A percentile compares a stretch with the other conserved stretches of the same genome.
Evolutionary conservation across 805 yeast species (phyloP).

Genomic region (Starmerella vaccinii): DNA sequence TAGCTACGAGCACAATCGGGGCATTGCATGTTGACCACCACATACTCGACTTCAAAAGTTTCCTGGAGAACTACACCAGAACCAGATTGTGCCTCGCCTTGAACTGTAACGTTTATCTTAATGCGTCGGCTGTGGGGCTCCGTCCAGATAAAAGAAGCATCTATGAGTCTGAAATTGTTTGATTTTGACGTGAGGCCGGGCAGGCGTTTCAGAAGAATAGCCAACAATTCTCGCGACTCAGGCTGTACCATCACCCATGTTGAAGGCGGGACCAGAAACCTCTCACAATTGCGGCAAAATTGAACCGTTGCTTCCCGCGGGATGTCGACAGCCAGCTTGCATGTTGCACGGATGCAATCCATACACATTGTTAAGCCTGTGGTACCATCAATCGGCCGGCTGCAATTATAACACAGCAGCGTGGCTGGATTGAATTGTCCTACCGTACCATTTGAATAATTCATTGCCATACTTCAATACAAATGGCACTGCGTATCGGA

Average conservation of each 20-base stretch:
- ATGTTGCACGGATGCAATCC: constrained; percentile 89
- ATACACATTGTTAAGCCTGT: constrained; percentile 86
- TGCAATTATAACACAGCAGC: constrained; percentile 95
- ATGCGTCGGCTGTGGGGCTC: constrained; percentile 96
- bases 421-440: constrained; percentile 47
- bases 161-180: constrained; percentile 74
- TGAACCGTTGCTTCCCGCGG: constrained; percentile 81
- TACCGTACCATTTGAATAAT: constrained; percentile 1
- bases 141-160: constrained; percentile 92
- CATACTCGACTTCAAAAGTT: constrained; percentile 82
- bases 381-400: constrained; percentile 95
- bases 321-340: constrained; percentile 86
- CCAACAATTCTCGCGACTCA: constrained; percentile 86
- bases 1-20: constrained; percentile 93
- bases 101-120: constrained; percentile 76
- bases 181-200: constrained; percentile 53
- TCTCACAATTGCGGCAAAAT: constrained; percentile 94
- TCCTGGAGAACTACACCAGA: constrained; percentile 70
- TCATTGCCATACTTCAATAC: neutral
- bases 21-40: constrained; percentile 94
- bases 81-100: constrained; percentile 86
- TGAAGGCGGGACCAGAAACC: constrained; percentile 87
- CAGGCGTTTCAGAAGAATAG: constrained; percentile 76
- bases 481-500: neutral
- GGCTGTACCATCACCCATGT: constrained; percentile 88